Base-by-base conservation (phyloP, 805 yeast species). In the Wickerhamiella azyma region DNA sequence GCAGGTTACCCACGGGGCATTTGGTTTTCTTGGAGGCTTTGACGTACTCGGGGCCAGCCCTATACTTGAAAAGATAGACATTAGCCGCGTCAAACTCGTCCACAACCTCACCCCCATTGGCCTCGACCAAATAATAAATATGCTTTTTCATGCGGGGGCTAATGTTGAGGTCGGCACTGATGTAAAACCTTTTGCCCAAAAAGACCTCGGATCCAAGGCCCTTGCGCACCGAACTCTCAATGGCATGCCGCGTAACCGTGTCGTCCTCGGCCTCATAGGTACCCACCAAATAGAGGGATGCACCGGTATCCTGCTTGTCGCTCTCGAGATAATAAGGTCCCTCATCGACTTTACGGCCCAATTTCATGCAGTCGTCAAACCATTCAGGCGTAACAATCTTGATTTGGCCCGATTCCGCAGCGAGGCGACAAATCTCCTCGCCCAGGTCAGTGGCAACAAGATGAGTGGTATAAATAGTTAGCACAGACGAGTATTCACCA, bases 391-490 rank as follows among this genome's bases (percentile, higher is more conserved):
- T 66, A 2, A 88, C 92, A n/a, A 63, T 50, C 41, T 54, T 55
- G 32, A 61, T 52, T 19, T 48, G 49, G 8, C 19, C 44, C 19
- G 62, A 61, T 26, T 55, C 53, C 26, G 49, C 64, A 55, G 83
- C 85, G 21, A 74, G 67, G 33, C 76, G 68, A 40, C 79, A 73
- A 48, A 76, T 76, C 45, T 76, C 82, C 46, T 76, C 74, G 2
- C 73, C 60, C 30, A 64, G 57, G 51, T 74, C 75, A 4, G 61
- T 57, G 0, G 89, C 74, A 17, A 89, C 66, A 30, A 85, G 68
- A 66, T 89, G 96, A 0, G 96, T 84, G 1, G 94, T 83, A 52
- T 72, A 74, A 45, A 72, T 72, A 8, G 85, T 77, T 26, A 88
- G 65, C 9, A 66, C 66, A 49, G 79, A 81, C 36, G 75, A 65